Conservation (phyloP, 1,284 basidiomycete species). For the Fomitopsis betulina region DNA sequence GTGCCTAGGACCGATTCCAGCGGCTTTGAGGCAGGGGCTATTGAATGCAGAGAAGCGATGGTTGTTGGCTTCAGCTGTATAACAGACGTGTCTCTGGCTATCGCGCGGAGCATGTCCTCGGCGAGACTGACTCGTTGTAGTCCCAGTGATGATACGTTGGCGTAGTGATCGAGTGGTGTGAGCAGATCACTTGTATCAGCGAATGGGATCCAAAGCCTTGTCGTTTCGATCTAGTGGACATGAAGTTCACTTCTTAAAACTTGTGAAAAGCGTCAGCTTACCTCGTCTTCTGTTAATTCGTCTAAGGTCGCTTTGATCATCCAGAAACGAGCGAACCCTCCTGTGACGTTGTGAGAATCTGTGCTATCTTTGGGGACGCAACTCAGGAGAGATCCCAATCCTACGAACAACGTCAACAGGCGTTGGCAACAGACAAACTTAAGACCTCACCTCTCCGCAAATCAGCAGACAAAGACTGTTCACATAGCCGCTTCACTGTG, state of each 20-base stretch:
- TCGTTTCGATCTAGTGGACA: slow-evolving; percentile 14
- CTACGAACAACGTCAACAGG: neutral
- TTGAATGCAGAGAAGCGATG: slow-evolving; percentile 18
- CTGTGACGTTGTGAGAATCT: neutral
- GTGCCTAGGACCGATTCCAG: slow-evolving; percentile 47
- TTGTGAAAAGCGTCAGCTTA: neutral
- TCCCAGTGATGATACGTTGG: slow-evolving; percentile 23
- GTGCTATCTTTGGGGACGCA: neutral
- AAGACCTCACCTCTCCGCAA: slow-evolving; percentile 30
- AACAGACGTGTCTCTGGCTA: slow-evolving; percentile 7
- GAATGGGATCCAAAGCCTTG: slow-evolving; percentile 46
- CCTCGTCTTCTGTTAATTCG: slow-evolving; percentile 9
- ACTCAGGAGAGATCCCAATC: neutral
- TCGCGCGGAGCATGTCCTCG: slow-evolving; percentile 10
- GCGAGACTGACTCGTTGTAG: slow-evolving; percentile 9
- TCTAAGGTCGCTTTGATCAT: neutral
- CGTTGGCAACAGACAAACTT: neutral
- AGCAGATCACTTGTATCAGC: slow-evolving; percentile 29
- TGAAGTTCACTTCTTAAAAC: neutral
- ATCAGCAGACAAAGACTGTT: slow-evolving; percentile 14
- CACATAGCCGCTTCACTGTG: slow-evolving; percentile 1
- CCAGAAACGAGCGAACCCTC: slow-evolving; percentile 30
- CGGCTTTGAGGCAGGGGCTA: slow-evolving; percentile 30
- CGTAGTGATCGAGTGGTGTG: slow-evolving; percentile 26
- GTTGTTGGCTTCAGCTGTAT: slow-evolving; percentile 13